These are phyloP conservation scores for Plasmodium inui DNA, from an alignment of 169 alveolate species.

Conservation along the genomic window DNA sequence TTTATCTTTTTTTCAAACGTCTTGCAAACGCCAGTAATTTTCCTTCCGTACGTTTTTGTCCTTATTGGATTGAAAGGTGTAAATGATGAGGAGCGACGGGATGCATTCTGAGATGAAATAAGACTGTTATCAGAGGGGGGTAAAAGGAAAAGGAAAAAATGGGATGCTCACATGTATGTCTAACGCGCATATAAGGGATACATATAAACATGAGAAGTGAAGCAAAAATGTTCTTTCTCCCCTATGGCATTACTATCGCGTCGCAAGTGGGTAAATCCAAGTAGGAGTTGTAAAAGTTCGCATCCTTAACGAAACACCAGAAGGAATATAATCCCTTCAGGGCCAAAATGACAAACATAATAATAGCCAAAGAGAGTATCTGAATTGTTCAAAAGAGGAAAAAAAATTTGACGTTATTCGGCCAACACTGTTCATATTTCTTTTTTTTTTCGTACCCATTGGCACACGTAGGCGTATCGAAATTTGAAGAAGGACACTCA, in stretches of 20 bases:
- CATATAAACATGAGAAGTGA: background rate
- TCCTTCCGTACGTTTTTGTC: slow-evolving; percentile 40
- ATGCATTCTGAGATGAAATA: slow-evolving; percentile 61
- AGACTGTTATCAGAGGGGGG: background rate
- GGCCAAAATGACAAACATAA: slow-evolving; percentile 37
- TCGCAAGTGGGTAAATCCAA: slow-evolving; percentile 47
- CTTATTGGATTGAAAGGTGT: slow-evolving; percentile 41
- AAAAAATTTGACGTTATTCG: background rate
- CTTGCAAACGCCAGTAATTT: background rate
- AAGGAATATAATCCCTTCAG: slow-evolving; percentile 56
- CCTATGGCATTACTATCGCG: slow-evolving; percentile 19
- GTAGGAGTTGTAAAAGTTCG: slow-evolving; percentile 14
- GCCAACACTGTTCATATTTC: background rate
- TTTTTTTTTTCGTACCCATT: background rate
- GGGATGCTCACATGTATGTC: background rate
- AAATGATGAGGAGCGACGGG: slow-evolving; percentile 55
- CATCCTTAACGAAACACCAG: slow-evolving; percentile 43
- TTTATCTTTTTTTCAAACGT: background rate
- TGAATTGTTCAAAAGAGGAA: slow-evolving; percentile 9
- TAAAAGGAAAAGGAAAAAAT: background rate
- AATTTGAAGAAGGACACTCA: background rate
- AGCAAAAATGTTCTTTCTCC: background rate
- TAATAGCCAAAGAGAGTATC: slow-evolving; percentile 50
- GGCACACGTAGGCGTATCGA: background rate
- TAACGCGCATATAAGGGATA: background rate